Evolutionary conservation across 1,139 yeast genomes (phyloP).

Genomic region (Yamadazyma triangularis): DNA sequence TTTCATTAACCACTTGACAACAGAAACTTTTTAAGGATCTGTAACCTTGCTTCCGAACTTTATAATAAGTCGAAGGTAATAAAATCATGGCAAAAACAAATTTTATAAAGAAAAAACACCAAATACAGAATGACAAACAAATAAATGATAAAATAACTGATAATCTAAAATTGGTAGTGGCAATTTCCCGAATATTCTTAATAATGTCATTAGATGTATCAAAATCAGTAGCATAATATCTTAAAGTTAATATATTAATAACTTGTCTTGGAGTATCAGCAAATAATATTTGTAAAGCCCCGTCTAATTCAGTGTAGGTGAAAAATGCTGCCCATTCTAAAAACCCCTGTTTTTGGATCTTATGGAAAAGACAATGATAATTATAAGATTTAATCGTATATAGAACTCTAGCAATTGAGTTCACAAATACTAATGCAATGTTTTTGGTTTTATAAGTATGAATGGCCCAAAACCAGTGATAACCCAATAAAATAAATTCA

Average conservation of each 20-base stretch:
- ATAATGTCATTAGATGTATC: conserved; percentile 43
- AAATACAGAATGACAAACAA: conserved; percentile 71
- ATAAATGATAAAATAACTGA: conserved; percentile 71
- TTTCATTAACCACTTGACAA: conserved; percentile 49
- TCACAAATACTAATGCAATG: conserved; percentile 69
- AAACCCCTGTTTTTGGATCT: conserved; percentile 60
- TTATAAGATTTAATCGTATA: conserved; percentile 57
- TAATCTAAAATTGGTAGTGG: conserved; percentile 55
- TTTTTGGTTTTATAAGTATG: conserved; percentile 55
- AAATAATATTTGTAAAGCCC: conserved; percentile 58
- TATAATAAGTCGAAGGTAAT: conserved; percentile 52
- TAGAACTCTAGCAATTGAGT: conserved; percentile 54
- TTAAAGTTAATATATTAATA: conserved; percentile 69
- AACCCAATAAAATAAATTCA: conserved; percentile 54
- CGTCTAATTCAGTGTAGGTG: conserved; percentile 62
- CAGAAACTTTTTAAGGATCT: conserved; percentile 53
- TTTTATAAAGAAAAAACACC: conserved; percentile 64
- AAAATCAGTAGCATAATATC: conserved; percentile 48
- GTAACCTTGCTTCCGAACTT: conserved; percentile 34
- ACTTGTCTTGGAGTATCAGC: conserved; percentile 92
- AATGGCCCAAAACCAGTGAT: conserved; percentile 59
- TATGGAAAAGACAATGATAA: conserved; percentile 68
- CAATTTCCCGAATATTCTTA: conserved; percentile 53
- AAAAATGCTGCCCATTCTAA: conserved; percentile 68
- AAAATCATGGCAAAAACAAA: conserved; percentile 55